Conservation (phyloP, 352 stramenopile species). For the Hyaloperonospora brassicae region DNA sequence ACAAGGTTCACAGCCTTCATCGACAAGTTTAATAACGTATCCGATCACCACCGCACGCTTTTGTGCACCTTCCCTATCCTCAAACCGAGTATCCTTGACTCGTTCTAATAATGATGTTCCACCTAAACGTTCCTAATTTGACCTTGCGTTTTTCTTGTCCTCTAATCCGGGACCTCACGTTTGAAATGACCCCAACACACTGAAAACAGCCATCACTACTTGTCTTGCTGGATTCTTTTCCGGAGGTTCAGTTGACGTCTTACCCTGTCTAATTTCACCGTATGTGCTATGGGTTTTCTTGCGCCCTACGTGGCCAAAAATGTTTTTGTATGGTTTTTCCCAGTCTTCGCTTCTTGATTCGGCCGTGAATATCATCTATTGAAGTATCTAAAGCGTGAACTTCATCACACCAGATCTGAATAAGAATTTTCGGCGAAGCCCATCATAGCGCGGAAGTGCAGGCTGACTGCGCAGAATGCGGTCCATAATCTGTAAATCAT, state of each 20-base stretch:
- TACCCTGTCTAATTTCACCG: not conserved
- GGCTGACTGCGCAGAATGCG: no score
- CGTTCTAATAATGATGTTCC: not conserved
- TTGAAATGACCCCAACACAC: slow-evolving; percentile 2
- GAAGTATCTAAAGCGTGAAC: not conserved
- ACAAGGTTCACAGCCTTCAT: slow-evolving; percentile 2
- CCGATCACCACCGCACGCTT: not conserved
- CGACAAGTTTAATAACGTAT: not conserved
- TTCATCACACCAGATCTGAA: slow-evolving; percentile 1
- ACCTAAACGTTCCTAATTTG: slow-evolving; percentile 5
- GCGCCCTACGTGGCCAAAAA: not conserved
- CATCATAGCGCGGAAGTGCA: no score
- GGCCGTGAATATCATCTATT: slow-evolving; percentile 3
- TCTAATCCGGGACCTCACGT: not conserved
- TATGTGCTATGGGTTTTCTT: not conserved
- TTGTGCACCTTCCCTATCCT: not conserved
- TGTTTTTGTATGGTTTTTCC: not conserved
- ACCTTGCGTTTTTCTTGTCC: not conserved
- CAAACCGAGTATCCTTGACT: not conserved
- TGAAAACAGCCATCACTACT: slow-evolving; percentile 1
- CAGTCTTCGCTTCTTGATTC: slow-evolving; percentile 1
- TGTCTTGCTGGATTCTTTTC: not conserved
- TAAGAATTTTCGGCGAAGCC: not conserved
- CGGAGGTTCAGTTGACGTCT: not conserved
- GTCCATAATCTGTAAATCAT: not conserved